Base-by-base conservation (phyloP, 2,329 filamentous ascomycete genomes). In the Geosmithia flava region DNA sequence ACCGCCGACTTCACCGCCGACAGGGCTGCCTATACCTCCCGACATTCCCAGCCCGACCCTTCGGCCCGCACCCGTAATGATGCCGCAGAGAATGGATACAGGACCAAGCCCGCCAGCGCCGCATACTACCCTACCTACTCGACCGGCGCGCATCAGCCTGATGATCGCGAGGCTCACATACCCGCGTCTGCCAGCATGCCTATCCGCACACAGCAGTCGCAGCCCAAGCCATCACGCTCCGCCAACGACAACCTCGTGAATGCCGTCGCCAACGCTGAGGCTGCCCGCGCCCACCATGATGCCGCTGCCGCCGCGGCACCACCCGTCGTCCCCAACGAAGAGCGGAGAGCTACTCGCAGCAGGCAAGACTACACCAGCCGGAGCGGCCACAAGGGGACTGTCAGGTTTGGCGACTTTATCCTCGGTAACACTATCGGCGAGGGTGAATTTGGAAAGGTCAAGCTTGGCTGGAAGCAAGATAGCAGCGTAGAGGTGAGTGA, bases 381-480 rank as follows among this genome's bases (percentile, higher is more conserved):
- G 17, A 59, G 53, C 49, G 39, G 30, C 7, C 61, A 81, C 56
- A 95, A 94, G 46, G 61, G 69, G 80, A 68, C 60, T 10, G 89
- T 85, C 42, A 90, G 87, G 55, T 97, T 98, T 62, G 91, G 91
- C 51, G 89, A 96, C 53, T 98, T 97, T 65, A 88, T 95, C 51
- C 76, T 98, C 3, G 93, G 93, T 37, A 91, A 95, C 64, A 97
- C 91, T 2, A 83, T 98, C 46, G 93, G 93, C 46, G 93, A 98
- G 70, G 93, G 93, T 52, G 93, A 98, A 66, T 98, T 98, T 63
- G 93, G 93, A 54, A 98, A 98, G 64, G 93, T 98, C 58, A 97
- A 96, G 67, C 81, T 97, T 60, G 93, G 93, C 23, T 98, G 93
- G 93, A 97, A 96, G 66, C 86, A 88, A 62, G 90, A 95, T 65